Conservation (phyloP, 1,139 yeast genomes). For the Yamadazyma mexicana region DNA sequence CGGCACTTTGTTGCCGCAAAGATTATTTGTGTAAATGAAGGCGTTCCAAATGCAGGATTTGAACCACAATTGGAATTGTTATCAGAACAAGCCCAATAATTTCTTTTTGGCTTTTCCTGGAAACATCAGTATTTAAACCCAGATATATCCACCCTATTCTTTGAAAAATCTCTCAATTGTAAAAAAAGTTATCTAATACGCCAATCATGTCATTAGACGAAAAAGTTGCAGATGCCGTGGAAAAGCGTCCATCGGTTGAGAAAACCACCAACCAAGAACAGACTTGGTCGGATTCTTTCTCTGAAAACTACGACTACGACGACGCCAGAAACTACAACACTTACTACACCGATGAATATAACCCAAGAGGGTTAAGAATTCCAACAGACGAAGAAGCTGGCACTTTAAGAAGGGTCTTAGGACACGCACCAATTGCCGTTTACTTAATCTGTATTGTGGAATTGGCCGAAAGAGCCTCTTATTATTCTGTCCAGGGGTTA, state of each 20-base stretch:
- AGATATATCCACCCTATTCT: too few species aligned
- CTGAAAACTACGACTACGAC: slow-evolving; percentile 24
- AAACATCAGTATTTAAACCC: too few species aligned
- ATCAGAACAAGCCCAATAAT: too few species aligned
- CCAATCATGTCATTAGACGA: slow-evolving; percentile 5
- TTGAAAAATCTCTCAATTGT: too few species aligned
- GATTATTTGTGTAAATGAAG: too few species aligned
- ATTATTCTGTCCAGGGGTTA: slow-evolving; percentile 42
- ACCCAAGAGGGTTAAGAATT: slow-evolving; percentile 33
- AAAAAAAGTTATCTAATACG: too few species aligned
- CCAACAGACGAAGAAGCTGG: slow-evolving; percentile 44
- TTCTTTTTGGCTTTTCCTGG: too few species aligned
- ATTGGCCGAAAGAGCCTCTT: slow-evolving; percentile 49
- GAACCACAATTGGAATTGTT: too few species aligned
- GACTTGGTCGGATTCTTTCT: slow-evolving; percentile 11
- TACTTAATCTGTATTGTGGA: slow-evolving; percentile 45
- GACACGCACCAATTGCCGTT: slow-evolving; percentile 25
- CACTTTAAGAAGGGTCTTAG: slow-evolving; percentile 42
- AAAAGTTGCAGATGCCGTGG: slow-evolving; percentile 1
- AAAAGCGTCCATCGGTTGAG: neutral
- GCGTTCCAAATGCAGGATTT: too few species aligned
- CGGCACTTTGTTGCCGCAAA: too few species aligned
- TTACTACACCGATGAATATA: slow-evolving; percentile 27
- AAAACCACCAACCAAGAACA: slow-evolving; percentile 4
- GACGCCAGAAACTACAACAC: slow-evolving; percentile 27